These are phyloP conservation scores for Solanum megistacrolobum DNA, from an alignment of 257 asterid species.

Conservation along the genomic window DNA sequence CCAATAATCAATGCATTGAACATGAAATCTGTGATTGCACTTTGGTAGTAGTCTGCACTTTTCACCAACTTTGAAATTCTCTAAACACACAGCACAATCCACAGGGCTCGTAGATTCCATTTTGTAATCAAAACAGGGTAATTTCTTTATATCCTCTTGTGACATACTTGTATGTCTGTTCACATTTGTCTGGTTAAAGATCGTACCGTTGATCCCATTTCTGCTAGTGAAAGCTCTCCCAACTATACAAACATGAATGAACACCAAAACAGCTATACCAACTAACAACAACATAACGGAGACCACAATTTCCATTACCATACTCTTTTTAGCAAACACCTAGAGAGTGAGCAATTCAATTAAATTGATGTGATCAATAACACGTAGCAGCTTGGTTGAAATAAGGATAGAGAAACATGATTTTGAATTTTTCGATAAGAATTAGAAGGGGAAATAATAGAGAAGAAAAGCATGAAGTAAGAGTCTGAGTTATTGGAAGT, in stretches of 20 bases:
- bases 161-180: slow-evolving; percentile 24
- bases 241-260: slow-evolving; percentile 52
- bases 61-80: slow-evolving; percentile 41
- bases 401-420: not conserved
- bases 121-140: slow-evolving; percentile 45
- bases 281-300: slow-evolving; percentile 28
- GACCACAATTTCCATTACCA: slow-evolving; percentile 37
- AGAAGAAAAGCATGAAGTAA: not conserved
- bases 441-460: not conserved
- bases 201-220: not conserved
- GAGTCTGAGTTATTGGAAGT: not conserved
- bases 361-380: not conserved
- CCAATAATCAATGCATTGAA: slow-evolving; percentile 60
- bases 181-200: not conserved
- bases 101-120: slow-evolving; percentile 9
- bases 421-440: not conserved
- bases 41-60: slow-evolving; percentile 46
- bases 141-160: slow-evolving; percentile 34
- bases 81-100: slow-evolving; percentile 64
- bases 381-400: not conserved
- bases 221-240: slow-evolving; percentile 35
- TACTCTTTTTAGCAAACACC: not conserved
- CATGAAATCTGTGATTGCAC: slow-evolving; percentile 51
- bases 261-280: slow-evolving; percentile 29
- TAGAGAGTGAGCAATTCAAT: too few relatives aligned